Conservation (phyloP, 805 yeast genomes). For the Lipomyces japonicus region DNA sequence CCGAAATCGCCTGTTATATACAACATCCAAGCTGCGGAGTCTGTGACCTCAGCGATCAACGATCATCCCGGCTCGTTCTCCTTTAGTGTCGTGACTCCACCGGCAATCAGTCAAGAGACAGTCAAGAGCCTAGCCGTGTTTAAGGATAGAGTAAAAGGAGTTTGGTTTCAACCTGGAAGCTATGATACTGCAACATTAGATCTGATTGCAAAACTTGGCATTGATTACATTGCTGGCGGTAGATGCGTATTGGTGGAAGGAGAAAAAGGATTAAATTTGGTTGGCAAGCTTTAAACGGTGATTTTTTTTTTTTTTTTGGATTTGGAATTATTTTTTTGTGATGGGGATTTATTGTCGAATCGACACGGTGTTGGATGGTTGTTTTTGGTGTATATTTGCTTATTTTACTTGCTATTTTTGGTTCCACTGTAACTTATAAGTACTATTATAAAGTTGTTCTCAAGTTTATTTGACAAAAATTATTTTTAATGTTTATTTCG, state of each 20-base stretch:
- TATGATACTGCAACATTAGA: slow-evolving; percentile 50
- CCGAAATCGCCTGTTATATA: slow-evolving; percentile 51
- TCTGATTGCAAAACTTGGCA: slow-evolving; percentile 38
- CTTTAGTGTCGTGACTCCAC: slow-evolving; percentile 73
- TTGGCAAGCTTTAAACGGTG: slow-evolving; percentile 19
- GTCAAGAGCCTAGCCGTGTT: slow-evolving; percentile 41
- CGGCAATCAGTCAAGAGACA: slow-evolving; percentile 50
- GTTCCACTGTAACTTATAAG: neutral
- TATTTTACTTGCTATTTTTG: too few species aligned
- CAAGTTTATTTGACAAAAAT: too few species aligned
- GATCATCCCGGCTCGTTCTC: slow-evolving; percentile 43
- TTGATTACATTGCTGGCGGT: slow-evolving; percentile 46
- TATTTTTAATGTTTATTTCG: too few species aligned
- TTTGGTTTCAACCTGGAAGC: slow-evolving; percentile 87
- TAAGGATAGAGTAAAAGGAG: slow-evolving; percentile 44
- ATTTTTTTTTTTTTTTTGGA: too few species aligned
- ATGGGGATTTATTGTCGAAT: too few species aligned
- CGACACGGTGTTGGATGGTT: too few species aligned
- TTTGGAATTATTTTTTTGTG: too few species aligned
- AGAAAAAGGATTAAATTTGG: slow-evolving; percentile 37
- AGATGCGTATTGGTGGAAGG: slow-evolving; percentile 74
- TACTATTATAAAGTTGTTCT: neutral
- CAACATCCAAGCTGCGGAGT: slow-evolving; percentile 40
- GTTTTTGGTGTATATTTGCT: too few species aligned
- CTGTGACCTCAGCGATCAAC: slow-evolving; percentile 29